phyloP scores from a whole-genome alignment of 2,329 filamentous ascomycete species.

The Fusarium ramigenum region DNA sequence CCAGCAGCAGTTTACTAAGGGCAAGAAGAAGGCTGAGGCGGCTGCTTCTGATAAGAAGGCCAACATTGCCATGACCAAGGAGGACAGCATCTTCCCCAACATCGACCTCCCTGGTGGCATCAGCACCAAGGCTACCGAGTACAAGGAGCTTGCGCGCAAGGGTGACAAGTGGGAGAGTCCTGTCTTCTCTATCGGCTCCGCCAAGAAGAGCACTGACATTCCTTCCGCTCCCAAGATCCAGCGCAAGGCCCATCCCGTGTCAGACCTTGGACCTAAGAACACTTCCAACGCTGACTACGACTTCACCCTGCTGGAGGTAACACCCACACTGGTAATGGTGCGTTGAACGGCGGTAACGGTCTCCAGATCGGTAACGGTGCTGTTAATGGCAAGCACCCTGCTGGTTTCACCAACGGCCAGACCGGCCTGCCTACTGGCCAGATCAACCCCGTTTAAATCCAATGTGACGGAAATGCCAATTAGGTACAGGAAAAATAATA shows the following conservation, averaged over 20 bases:
- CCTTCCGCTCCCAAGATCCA: conserved; percentile 66
- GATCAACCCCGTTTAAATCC: conserved; percentile 31
- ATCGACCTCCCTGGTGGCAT: conserved; percentile 84
- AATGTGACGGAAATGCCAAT: not conserved
- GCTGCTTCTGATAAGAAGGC: conserved; percentile 73
- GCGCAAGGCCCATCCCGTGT: conserved; percentile 52
- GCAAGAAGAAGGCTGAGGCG: conserved; percentile 79
- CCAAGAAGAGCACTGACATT: conserved; percentile 76
- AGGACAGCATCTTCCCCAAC: conserved; percentile 89
- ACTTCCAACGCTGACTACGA: conserved; percentile 21
- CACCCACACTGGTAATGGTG: conserved; percentile 17
- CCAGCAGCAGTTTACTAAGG: conserved; percentile 77
- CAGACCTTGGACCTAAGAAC: conserved; percentile 16
- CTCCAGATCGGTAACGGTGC: conserved; percentile 7
- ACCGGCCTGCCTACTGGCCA: conserved; percentile 16
- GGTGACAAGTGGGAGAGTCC: conserved; percentile 95
- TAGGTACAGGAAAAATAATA: not conserved
- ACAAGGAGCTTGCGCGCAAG: conserved; percentile 85
- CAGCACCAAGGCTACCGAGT: conserved; percentile 92
- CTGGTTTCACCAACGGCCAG: conserved; percentile 14
- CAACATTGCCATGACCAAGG: conserved; percentile 66
- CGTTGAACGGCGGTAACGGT: conserved; percentile 24
- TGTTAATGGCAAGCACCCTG: conserved; percentile 28
- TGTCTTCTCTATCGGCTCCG: conserved; percentile 87
- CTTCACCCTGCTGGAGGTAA: conserved; percentile 26